phyloP scores from a whole-genome alignment of 2,329 filamentous ascomycete species.

The Neopestalotiopsis sp. region DNA sequence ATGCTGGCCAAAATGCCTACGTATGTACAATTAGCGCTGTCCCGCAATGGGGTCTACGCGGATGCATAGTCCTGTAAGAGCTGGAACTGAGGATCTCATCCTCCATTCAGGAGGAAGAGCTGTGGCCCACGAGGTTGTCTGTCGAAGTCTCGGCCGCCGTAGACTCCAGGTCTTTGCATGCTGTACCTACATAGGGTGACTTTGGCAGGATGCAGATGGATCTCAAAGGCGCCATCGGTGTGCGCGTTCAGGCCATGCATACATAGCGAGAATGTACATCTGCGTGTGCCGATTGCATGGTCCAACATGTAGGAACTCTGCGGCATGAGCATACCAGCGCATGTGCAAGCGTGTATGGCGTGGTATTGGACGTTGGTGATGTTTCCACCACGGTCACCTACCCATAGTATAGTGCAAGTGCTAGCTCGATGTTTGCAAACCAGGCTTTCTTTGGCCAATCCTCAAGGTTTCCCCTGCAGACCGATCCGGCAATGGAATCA shows the following conservation, averaged over 20 bases:
- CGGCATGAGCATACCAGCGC: background rate
- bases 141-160: background rate
- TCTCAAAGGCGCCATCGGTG: background rate
- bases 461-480: too few species aligned
- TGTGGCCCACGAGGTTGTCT: background rate
- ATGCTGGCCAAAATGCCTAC: background rate
- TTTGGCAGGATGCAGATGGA: slow-evolving; percentile 6
- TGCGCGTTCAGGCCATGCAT: background rate
- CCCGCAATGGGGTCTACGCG: background rate
- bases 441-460: too few species aligned
- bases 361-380: too few species aligned
- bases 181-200: background rate
- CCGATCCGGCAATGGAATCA: too few species aligned
- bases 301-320: background rate
- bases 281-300: background rate
- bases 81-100: background rate
- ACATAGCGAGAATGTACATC: background rate
- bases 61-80: background rate
- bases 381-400: too few species aligned
- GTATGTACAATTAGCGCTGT: slow-evolving; percentile 11
- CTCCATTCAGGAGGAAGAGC: background rate
- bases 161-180: background rate
- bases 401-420: too few species aligned
- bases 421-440: too few species aligned
- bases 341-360: background rate